phyloP scores from a whole-genome alignment of 768 basidiomycete species.

The Psilocybe cubensis region DNA sequence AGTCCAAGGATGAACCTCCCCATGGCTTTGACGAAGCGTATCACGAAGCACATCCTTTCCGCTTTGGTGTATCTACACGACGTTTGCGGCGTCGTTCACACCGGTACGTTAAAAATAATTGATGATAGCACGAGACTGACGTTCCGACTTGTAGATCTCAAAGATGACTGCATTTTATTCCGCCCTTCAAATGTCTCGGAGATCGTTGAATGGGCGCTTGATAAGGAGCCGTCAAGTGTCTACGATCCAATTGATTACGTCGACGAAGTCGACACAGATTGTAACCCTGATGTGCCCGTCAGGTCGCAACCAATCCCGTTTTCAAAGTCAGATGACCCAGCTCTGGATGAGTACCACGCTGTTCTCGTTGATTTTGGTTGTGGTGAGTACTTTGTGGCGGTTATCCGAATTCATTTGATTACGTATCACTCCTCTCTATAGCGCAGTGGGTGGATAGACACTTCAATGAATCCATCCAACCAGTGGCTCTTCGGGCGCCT shows the following conservation, averaged over 20 bases:
- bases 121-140: not conserved
- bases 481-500: conserved; percentile 28
- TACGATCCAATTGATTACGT: too few relatives aligned
- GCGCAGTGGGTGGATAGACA: conserved; percentile 8
- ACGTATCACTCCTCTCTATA: too few relatives aligned
- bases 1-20: conserved; percentile 7
- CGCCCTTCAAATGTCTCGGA: not conserved
- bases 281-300: too few relatives aligned
- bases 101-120: conserved; percentile 30
- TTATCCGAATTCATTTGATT: not conserved
- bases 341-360: too few relatives aligned
- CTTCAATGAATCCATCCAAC: conserved; percentile 22
- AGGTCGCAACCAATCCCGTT: too few relatives aligned
- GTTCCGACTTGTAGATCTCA: conserved; percentile 19
- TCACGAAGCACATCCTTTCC: conserved; percentile 43
- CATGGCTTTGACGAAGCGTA: conserved; percentile 1
- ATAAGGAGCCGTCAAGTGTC: too few relatives aligned
- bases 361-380: too few relatives aligned
- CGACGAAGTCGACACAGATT: too few relatives aligned
- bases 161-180: conserved; percentile 23
- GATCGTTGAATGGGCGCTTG: too few relatives aligned
- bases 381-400: not conserved
- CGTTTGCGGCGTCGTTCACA: conserved; percentile 18
- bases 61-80: conserved; percentile 57
- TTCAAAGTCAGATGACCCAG: too few relatives aligned